Base-by-base conservation (phyloP, 768 basidiomycete species). In the Lactifluus volemus region DNA sequence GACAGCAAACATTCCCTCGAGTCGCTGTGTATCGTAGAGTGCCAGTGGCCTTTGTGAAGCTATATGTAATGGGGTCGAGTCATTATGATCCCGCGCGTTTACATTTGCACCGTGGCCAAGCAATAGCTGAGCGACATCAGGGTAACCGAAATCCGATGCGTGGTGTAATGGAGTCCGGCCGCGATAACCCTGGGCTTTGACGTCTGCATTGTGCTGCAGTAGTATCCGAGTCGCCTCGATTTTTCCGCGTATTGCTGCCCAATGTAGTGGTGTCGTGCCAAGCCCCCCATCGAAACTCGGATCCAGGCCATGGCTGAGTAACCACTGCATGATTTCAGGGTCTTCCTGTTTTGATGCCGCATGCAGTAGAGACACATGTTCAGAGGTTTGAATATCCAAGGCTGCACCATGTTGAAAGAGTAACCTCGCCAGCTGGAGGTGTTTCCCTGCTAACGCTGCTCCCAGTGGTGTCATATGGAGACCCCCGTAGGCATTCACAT, bases 151-250 rank as follows among this genome's bases (percentile, higher is more conserved):
- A 4, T 0, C 3, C 34, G 49, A 50, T 10, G 49, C 30, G 3
- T 4, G 1, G 30, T 50, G 49, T 34, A 32, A 36, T 34, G 49
- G 30, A 36, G n/a, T 19, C 34, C 0, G 0, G 2, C 32, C 49
- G 0, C 5, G 0, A 9, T 4, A 7, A 6, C 9, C 88, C 44
- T 11, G 21, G 6, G 21, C 45, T 25, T 47, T 25, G n/a, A 11
- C 1, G 7, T 55, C 44, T 10, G 44, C 44, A n/a, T 25, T 21
- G 34, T 34, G n/a, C 32, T 15, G 12, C 4, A 55, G 32, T 21
- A 55, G 32, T 47, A 19, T 19, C 44, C 14, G 54, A 44, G 12
- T 12, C 6, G 12, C 30, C 6, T 36, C 44, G 4, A 15, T 5
- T 6, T 21, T 11, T 34, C 12, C 30, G 1, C 8, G 0, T 3